Evolutionary conservation across 106 monocot species (phyloP), one percentile per base, ranked within the genome.

Genomic region (Allium fistulosum): DNA sequence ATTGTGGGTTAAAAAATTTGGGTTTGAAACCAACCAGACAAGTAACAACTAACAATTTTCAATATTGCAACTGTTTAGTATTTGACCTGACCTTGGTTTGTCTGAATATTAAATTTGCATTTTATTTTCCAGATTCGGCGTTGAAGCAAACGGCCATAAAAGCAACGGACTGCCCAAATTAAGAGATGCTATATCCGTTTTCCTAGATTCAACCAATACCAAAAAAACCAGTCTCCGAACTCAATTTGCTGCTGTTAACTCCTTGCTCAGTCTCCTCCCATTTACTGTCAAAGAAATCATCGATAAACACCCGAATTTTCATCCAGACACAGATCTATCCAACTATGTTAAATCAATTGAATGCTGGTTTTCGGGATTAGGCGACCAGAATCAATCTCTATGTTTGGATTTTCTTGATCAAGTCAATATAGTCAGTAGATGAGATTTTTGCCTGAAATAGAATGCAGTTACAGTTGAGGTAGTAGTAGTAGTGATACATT

Each of bases 181-280:
- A 55, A 77, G 76, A 49, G 27, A 62, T 26, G 67, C 51, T 15
- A 26, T 92, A 12, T 74, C 68, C 0, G 2, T 17, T 26, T 37
- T 78, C 58, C 64, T 85, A 6, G 70, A 78, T 48, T 62, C 46
- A 61, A 48, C 45, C 46, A 48, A 48, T 66, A 26, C 17, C 7
- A 53, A 60, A 17, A 70, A 76, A 66, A 55, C 8, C 13, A 76
- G 64, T 46, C 17, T 85, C 50, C 67, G 75, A 13, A 53, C 70
- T 53, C 82, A 88, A 61, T 53, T 85, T 51, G 70, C 92, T 9
- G 73, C 77, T 71, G 46, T 81, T 49, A 26, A 75, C 37, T 70
- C 80, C 51, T 68, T 92, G 75, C 63, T 88, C 27, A 72, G 73
- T 78, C 80, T 92, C 62, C 78, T 92, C 66, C 82, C 88, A 48